A percentile compares a stretch with the other conserved stretches of the same genome.
Evolutionary conservation across 139 green algal species (phyloP).

Genomic region (Medakamo hakoo): DNA sequence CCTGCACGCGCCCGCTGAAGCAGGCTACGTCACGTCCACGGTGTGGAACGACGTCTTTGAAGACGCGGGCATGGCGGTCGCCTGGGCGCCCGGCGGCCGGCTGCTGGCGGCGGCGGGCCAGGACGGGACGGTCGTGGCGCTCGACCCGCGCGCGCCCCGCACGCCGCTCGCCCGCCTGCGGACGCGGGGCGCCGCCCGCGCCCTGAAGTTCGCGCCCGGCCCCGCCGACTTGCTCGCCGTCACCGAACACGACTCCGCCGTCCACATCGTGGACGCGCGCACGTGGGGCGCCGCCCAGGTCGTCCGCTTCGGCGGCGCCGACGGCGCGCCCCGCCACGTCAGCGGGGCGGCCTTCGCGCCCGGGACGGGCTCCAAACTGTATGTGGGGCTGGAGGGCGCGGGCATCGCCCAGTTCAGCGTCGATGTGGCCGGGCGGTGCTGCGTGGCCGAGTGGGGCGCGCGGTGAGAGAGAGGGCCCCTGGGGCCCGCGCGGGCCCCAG

Average conservation of each 20-base stretch:
- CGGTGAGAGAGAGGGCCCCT: too few species aligned
- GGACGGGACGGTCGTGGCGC: conserved; percentile 16
- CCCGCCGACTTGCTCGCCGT: conserved; percentile 33
- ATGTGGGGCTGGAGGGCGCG: conserved; percentile 9
- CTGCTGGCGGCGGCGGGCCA: conserved; percentile 22
- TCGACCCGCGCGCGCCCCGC: conserved; percentile 12
- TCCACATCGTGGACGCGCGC: conserved; percentile 16
- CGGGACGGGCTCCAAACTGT: conserved; percentile 6
- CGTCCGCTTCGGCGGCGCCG: not conserved
- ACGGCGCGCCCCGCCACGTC: conserved; percentile 1
- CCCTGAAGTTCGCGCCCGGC: conserved; percentile 25
- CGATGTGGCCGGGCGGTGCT: not conserved
- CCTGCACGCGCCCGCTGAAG: not conserved
- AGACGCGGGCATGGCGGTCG: conserved; percentile 37
- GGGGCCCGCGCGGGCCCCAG: too few species aligned
- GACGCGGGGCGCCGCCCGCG: conserved; percentile 11
- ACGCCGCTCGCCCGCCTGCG: conserved; percentile 12
- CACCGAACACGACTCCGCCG: conserved; percentile 18
- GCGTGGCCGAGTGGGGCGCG: not conserved
- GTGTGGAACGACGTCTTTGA: conserved; percentile 11
- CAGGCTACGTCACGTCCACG: not conserved
- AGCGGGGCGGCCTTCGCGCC: conserved; percentile 15
- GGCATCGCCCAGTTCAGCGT: conserved; percentile 4
- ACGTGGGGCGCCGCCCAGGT: conserved; percentile 5
- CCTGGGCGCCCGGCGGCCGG: conserved; percentile 20